phyloP scores from a whole-genome alignment of 257 asterid genomes.

The Solanum ahanhuiri region DNA sequence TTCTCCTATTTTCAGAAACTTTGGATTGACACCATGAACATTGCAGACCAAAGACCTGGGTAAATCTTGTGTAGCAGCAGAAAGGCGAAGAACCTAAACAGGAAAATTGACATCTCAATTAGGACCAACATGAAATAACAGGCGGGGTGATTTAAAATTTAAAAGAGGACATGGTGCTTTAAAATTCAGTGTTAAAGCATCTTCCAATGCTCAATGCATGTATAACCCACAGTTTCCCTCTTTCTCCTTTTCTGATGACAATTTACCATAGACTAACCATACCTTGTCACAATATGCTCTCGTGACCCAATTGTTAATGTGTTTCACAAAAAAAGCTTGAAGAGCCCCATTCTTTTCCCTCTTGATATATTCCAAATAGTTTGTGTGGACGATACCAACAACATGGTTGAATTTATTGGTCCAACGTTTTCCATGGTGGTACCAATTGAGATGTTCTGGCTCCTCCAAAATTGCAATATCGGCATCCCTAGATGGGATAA shows the following conservation, averaged over 20 bases:
- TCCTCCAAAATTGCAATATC: conserved; percentile 98
- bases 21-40: conserved; percentile 95
- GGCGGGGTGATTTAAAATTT: background rate
- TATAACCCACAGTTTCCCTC: background rate
- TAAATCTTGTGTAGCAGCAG: conserved; percentile 95
- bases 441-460: conserved; percentile 98
- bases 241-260: background rate
- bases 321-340: conserved; percentile 90
- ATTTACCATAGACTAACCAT: background rate
- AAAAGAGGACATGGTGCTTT: background rate
- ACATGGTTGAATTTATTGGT: conserved; percentile 97
- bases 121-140: background rate
- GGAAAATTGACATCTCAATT: background rate
- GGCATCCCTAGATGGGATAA: conserved; percentile 85
- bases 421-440: conserved; percentile 99
- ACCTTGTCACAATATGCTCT: conserved; percentile 96
- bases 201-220: background rate
- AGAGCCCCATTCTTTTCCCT: conserved; percentile 96
- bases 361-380: conserved; percentile 96
- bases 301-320: conserved; percentile 85
- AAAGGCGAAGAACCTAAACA: conserved; percentile 83
- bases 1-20: conserved; percentile 81
- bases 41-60: conserved; percentile 84
- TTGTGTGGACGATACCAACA: conserved; percentile 92
- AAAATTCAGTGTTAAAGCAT: background rate